Evolutionary conservation across 148 eudicot species (phyloP).

Genomic region (Pouteria glomerata): DNA sequence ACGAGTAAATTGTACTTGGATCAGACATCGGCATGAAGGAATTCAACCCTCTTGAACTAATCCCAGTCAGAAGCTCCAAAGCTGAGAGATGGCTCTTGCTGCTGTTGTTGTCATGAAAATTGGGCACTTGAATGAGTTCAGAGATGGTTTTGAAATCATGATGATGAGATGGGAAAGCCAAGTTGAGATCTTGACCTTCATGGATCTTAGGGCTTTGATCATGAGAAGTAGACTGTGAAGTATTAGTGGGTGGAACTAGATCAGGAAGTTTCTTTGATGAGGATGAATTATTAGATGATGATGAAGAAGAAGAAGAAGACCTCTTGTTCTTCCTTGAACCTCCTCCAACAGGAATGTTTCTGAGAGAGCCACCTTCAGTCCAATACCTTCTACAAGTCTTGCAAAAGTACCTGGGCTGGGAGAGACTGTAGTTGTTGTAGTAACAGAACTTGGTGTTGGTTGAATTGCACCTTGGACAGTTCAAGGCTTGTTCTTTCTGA

Average conservation of each 20-base stretch:
- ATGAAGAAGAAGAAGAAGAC: conserved; percentile 30
- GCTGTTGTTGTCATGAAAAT: conserved; percentile 25
- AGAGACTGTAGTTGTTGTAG: conserved; percentile 87
- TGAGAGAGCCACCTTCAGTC: conserved; percentile 82
- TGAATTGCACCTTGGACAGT: conserved; percentile 25
- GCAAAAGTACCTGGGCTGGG: conserved; percentile 87
- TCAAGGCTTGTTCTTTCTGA: conserved; percentile 19
- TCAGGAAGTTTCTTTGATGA: conserved; percentile 34
- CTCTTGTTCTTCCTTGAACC: conserved; percentile 76
- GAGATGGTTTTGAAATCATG: conserved; percentile 58
- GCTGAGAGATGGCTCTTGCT: conserved; percentile 29
- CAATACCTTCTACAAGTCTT: conserved; percentile 86
- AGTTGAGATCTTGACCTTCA: conserved; percentile 74
- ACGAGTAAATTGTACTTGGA: conserved; percentile 37
- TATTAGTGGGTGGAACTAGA: conserved; percentile 6
- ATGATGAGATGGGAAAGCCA: conserved; percentile 57
- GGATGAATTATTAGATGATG: conserved; percentile 18
- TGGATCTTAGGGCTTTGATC: conserved; percentile 46
- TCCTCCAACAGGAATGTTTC: conserved; percentile 47
- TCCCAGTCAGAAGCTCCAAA: conserved; percentile 64
- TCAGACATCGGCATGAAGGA: conserved; percentile 44
- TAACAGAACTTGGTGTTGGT: conserved; percentile 55
- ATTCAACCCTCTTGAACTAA: conserved; percentile 52
- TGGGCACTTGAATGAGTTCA: conserved; percentile 67
- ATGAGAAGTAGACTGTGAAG: conserved; percentile 8